Base-by-base conservation (phyloP, 169 alveolate species). In the Plasmodium relictum region DNA sequence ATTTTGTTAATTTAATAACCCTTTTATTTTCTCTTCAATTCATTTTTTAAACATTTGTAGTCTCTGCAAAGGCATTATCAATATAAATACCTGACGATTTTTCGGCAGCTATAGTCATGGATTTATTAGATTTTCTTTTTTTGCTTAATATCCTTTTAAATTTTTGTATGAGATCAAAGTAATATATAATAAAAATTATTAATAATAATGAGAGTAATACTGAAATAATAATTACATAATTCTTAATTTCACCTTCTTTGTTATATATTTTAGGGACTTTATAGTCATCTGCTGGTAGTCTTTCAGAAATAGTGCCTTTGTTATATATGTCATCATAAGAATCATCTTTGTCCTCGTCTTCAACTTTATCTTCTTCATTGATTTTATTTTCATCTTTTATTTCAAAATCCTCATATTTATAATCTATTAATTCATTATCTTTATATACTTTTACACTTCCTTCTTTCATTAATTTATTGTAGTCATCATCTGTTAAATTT, bases 391-490 rank as follows among this genome's bases (percentile, higher is more conserved):
- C 45, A 9, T 76, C 78, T 68, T 76, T 76, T 41, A 76, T 68
- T 70, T 76, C 89, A 65, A 76, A 76, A 14, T 14, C 37, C 7
- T 76, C 89, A 37, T 76, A 76, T 41, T 63, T n/a, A 65, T 76
- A 76, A 16, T 42, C 62, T n/a, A 76, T 76, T 22, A 63, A 6
- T 0, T 7, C 44, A 37, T 76, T 12, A 2, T 76, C 31, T 14
- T 63, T 65, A 76, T 76, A 76, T 41, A 76, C 69, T 26, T 45
- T 8, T 41, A 76, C 89, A 48, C 78, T 76, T 31, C 18, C 50
- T 14, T 76, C 54, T 16, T 48, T 41, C 68, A 45, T 44, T 18
- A 76, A 76, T 63, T 76, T 63, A 41, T 41, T 39, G 4, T 62
- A 76, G 6, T 37, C 78, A 10, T 76, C 76, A 63, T 76, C 76